Base-by-base conservation (phyloP, 768 basidiomycete species). In the Lactifluus hygrophoroides region DNA sequence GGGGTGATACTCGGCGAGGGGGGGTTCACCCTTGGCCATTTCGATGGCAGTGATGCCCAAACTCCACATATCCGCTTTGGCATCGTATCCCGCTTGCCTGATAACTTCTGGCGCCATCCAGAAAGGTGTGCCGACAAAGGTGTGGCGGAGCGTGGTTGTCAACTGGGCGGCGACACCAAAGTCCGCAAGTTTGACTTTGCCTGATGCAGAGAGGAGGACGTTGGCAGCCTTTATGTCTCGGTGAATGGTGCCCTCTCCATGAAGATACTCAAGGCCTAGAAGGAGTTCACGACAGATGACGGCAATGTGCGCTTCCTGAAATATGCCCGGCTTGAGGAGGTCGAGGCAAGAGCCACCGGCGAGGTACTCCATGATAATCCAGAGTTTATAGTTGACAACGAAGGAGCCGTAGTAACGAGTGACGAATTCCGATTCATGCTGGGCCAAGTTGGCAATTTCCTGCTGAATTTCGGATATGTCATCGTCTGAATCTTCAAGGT, bases 51-150 rank as follows among this genome's bases (percentile, higher is more conserved):
- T 97, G 70, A 99, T 99, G 21, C 95, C 95, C 51, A 98, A 75
- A 69, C 90, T 94, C 95, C 95, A 98, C 77, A 98, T 86, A 70
- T 98, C 95, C 2, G 95, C 95, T 72, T 94, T 93, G 2, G 84
- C 81, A 68, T 97, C 94, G 72, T 98, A 98, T 1, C 94, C 95
- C 6, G 94, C 88, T 71, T 97, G 94, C 34, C 92, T 86, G 66
- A 98, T 98, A 55, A 98, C 95, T 71, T 98, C 95, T 2, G 95
- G 95, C 3, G 95, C 95, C 94, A 95, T 95, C 93, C 93, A 95
- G 69, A 93, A 94, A 2, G 93, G 93, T 3, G 93, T 94, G 28
- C 93, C 95, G 58, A 99, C 95, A 69, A 99, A 98, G 0, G 96
- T 99, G 69, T 98, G 94, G 47, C 95, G 83, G 50, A 95, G 77